Conservation (phyloP, 2,329 filamentous ascomycete genomes). For the Clonostachys rhizophaga region DNA sequence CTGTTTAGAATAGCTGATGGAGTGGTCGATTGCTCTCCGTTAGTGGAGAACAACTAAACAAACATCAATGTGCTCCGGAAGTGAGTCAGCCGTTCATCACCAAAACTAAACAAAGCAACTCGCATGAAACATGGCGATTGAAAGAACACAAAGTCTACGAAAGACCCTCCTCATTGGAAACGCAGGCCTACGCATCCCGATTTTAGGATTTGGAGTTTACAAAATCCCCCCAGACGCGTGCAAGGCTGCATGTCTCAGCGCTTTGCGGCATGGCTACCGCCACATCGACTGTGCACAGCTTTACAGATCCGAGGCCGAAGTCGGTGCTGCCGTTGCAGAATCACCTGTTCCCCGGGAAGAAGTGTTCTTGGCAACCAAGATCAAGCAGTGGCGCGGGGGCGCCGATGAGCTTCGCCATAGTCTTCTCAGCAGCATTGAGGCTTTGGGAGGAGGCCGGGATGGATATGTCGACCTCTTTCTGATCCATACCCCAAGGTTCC, state of each 20-base stretch:
- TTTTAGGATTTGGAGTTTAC: slow-evolving; percentile 68
- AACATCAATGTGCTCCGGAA: no score
- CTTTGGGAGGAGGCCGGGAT: slow-evolving; percentile 44
- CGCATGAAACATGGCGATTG: no score
- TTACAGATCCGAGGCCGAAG: slow-evolving; percentile 33
- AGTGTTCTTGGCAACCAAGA: slow-evolving; percentile 53
- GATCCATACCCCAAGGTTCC: slow-evolving; percentile 59
- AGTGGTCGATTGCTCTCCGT: no score
- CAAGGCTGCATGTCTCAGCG: slow-evolving; percentile 51
- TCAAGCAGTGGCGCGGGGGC: slow-evolving; percentile 17
- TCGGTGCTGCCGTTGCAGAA: slow-evolving; percentile 40
- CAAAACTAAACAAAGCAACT: no score
- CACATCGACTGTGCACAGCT: slow-evolving; percentile 45
- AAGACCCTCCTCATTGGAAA: no score
- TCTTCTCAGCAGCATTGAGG: slow-evolving; percentile 56
- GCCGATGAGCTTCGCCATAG: slow-evolving; percentile 56
- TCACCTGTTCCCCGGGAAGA: slow-evolving; percentile 37
- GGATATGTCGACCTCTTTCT: slow-evolving; percentile 70
- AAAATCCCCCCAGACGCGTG: slow-evolving; percentile 48
- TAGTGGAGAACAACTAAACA: no score
- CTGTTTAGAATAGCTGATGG: no score
- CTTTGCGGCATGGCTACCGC: slow-evolving; percentile 46
- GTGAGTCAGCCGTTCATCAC: no score
- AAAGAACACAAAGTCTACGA: no score
- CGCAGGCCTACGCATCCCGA: slow-evolving; percentile 40